Percentiles rank a stretch among this genome's conserved stretches.
phyloP scores from a whole-genome alignment of 2,329 filamentous ascomycete species.

The Tolypocladium ophioglossoides region DNA sequence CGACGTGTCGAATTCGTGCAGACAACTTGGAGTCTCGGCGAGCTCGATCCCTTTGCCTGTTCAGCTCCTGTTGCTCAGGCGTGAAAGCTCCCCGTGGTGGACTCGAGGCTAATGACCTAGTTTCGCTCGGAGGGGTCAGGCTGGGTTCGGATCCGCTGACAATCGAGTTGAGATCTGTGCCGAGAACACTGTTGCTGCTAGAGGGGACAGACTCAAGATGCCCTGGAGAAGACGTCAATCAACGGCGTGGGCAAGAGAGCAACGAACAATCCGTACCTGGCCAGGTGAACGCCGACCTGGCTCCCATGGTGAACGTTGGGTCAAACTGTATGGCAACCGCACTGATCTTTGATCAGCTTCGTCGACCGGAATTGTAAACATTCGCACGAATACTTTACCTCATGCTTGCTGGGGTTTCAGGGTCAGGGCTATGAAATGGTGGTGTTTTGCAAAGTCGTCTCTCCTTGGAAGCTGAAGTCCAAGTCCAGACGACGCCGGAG shows the following conservation, averaged over 20 bases:
- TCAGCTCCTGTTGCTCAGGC: conserved; percentile 50
- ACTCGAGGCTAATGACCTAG: conserved; percentile 46
- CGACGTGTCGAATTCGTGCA: conserved; percentile 37
- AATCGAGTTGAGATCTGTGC: conserved; percentile 36
- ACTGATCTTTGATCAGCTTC: conserved; percentile 13
- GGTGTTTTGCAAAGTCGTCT: not conserved
- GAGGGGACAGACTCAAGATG: conserved; percentile 23
- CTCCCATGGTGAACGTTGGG: conserved; percentile 39
- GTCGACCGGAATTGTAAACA: not conserved
- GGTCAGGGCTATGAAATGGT: not conserved
- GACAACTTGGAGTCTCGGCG: conserved; percentile 47
- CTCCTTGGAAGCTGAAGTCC: not conserved
- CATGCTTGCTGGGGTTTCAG: conserved; percentile 18
- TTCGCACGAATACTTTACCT: conserved; percentile 15
- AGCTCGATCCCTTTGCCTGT: conserved; percentile 48
- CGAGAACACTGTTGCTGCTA: conserved; percentile 24
- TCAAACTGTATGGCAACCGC: conserved; percentile 43
- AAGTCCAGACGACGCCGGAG: not conserved
- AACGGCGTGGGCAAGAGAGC: not conserved
- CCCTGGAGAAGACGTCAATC: conserved; percentile 9
- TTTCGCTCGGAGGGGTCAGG: conserved; percentile 37
- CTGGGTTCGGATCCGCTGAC: conserved; percentile 36
- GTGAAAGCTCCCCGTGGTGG: conserved; percentile 44
- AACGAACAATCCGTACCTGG: conserved; percentile 23
- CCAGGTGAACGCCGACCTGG: conserved; percentile 40